Conservation (phyloP, 2,329 filamentous ascomycete species). For the Neodidymelliopsis sp. region DNA sequence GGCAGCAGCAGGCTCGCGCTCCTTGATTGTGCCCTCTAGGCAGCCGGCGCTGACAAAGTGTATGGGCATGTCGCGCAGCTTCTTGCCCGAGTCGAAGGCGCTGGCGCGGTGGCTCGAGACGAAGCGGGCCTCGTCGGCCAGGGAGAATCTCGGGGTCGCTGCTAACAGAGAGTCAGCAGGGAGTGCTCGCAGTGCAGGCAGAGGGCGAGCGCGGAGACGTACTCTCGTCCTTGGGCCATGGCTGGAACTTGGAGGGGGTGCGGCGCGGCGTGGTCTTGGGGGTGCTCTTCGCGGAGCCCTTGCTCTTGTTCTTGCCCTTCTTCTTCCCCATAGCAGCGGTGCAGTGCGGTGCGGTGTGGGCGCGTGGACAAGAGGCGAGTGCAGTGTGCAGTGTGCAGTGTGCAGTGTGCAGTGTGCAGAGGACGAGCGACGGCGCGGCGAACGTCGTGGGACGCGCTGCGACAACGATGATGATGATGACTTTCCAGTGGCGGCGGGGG, state of each 20-base stretch:
- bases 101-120: constrained; percentile 59
- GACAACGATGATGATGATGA: constrained; percentile 11
- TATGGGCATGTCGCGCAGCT: constrained; percentile 64
- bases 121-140: constrained; percentile 66
- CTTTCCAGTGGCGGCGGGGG: constrained; percentile 19
- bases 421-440: background rate
- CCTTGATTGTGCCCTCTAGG: constrained; percentile 45
- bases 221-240: constrained; percentile 25
- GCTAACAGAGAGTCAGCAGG: constrained; percentile 30
- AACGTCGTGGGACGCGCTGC: constrained; percentile 8
- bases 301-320: constrained; percentile 39
- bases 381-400: too few species aligned
- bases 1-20: constrained; percentile 32
- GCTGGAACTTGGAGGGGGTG: constrained; percentile 20
- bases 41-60: constrained; percentile 67
- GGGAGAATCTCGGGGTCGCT: constrained; percentile 48
- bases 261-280: constrained; percentile 24
- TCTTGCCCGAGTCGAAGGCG: constrained; percentile 56
- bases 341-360: background rate
- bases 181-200: constrained; percentile 12
- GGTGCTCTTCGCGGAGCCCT: constrained; percentile 30
- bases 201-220: constrained; percentile 22
- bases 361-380: constrained; percentile 4
- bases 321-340: constrained; percentile 35
- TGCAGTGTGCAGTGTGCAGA: too few species aligned